A percentile compares a stretch with the other conserved stretches of the same genome.
These are phyloP conservation scores for Lepidium africanum DNA, from an alignment of 345 rosid genomes.

Conservation along the genomic window DNA sequence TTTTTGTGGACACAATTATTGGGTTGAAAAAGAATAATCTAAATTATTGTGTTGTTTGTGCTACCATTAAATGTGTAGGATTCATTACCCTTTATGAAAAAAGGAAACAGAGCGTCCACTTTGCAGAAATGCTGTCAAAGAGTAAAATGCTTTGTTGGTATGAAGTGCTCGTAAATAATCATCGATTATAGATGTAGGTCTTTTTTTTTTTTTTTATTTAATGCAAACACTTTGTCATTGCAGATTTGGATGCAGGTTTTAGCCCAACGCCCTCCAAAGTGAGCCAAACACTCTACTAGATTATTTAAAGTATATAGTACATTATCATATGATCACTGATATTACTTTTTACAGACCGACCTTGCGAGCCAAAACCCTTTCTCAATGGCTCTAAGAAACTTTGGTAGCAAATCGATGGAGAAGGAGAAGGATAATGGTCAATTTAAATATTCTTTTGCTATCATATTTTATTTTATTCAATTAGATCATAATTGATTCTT, in stretches of 20 bases:
- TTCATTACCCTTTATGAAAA: conserved; percentile 63
- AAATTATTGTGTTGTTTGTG: background rate
- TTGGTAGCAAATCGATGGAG: conserved; percentile 34
- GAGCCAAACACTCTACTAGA: background rate
- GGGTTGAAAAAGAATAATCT: background rate
- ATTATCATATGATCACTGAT: background rate
- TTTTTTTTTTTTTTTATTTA: background rate
- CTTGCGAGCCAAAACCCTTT: conserved; percentile 51
- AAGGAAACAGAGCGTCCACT: conserved; percentile 42
- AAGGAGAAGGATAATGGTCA: conserved; percentile 44
- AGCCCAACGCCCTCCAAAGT: conserved; percentile 68
- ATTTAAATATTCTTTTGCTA: background rate
- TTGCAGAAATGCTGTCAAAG: conserved; percentile 55
- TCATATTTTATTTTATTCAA: background rate
- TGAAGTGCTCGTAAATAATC: background rate
- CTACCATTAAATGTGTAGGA: conserved; percentile 27
- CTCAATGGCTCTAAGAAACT: conserved; percentile 48
- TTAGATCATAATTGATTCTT: background rate
- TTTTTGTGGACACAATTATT: background rate
- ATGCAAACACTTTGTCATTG: conserved; percentile 10
- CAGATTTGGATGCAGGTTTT: conserved; percentile 81
- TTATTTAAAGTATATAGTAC: background rate
- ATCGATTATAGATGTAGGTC: background rate
- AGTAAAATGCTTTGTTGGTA: conserved; percentile 73
- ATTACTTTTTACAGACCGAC: conserved; percentile 46